phyloP scores from a whole-genome alignment of 768 basidiomycete species.

The Mycena vulgaris region DNA sequence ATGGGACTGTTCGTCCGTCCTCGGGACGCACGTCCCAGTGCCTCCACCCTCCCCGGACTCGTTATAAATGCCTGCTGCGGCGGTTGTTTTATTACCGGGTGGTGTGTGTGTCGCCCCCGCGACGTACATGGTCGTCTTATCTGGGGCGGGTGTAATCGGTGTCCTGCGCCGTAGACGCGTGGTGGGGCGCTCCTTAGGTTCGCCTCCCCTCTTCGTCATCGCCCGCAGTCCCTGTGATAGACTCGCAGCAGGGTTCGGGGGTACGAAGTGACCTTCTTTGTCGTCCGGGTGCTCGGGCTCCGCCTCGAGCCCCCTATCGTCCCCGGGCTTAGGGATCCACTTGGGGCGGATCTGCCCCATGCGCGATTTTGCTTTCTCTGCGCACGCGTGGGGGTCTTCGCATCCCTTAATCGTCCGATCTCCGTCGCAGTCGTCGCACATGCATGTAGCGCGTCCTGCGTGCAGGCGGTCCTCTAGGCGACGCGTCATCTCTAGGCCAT shows the following conservation, averaged over 20 bases:
- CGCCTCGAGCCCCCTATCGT: neutral
- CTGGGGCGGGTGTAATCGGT: neutral
- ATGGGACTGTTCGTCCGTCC: neutral
- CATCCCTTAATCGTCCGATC: slow-evolving; percentile 6
- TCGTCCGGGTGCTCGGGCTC: neutral
- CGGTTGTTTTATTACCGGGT: neutral
- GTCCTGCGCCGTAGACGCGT: neutral
- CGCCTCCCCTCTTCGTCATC: neutral
- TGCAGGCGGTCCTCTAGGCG: slow-evolving; percentile 9
- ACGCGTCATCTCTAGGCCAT: slow-evolving; percentile 7
- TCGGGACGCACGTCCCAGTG: neutral
- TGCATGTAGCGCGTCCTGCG: neutral
- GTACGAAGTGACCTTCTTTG: neutral
- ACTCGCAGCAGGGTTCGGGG: neutral
- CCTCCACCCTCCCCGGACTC: too few species aligned
- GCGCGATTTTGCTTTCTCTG: neutral
- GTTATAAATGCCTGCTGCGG: neutral
- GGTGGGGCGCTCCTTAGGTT: neutral
- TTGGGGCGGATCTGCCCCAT: slow-evolving; percentile 4
- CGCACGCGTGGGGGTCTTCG: slow-evolving; percentile 25
- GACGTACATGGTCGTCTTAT: neutral
- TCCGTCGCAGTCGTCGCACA: slow-evolving; percentile 10
- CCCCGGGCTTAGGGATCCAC: slow-evolving; percentile 18
- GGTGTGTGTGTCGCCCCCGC: neutral
- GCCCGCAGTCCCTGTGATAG: neutral